Conservation (phyloP, 2,329 filamentous ascomycete species). For the Drechslerella dactyloides region DNA sequence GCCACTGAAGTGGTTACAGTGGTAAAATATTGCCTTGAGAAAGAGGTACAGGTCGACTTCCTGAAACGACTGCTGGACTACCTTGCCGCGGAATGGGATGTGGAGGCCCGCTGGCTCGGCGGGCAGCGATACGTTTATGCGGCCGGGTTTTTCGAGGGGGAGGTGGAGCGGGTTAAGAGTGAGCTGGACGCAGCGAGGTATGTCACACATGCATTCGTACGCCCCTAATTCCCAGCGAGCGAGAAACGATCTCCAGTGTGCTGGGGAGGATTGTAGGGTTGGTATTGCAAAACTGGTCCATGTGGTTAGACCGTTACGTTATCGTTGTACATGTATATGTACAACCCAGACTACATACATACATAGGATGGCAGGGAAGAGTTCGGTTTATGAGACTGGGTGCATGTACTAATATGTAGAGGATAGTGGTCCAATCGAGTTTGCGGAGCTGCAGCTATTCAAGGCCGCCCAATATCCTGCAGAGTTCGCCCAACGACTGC, state of each 20-base stretch:
- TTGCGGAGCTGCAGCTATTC: conserved; percentile 1
- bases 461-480: conserved; percentile 2
- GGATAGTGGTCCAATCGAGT: conserved; percentile 10
- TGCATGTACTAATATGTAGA: conserved; percentile 1
- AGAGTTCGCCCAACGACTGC: conserved; percentile 10
- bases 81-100: conserved; percentile 27
- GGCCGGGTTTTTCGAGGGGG: conserved; percentile 12
- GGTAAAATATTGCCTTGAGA: conserved; percentile 48
- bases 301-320: no score
- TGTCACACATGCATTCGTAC: neutral
- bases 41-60: conserved; percentile 52
- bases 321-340: neutral
- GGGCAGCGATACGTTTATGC: conserved; percentile 36
- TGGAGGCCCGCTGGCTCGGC: conserved; percentile 50
- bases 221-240: no score
- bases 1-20: conserved; percentile 45
- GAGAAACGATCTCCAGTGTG: no score
- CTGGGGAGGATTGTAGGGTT: no score
- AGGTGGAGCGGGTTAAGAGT: conserved; percentile 9
- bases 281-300: no score
- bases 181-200: conserved; percentile 24
- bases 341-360: no score
- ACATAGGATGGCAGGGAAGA: no score
- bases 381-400: neutral
- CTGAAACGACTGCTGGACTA: conserved; percentile 52